Evolutionary conservation across 2,329 filamentous ascomycete genomes (phyloP).

Genomic region (Xylariaceae sp.): DNA sequence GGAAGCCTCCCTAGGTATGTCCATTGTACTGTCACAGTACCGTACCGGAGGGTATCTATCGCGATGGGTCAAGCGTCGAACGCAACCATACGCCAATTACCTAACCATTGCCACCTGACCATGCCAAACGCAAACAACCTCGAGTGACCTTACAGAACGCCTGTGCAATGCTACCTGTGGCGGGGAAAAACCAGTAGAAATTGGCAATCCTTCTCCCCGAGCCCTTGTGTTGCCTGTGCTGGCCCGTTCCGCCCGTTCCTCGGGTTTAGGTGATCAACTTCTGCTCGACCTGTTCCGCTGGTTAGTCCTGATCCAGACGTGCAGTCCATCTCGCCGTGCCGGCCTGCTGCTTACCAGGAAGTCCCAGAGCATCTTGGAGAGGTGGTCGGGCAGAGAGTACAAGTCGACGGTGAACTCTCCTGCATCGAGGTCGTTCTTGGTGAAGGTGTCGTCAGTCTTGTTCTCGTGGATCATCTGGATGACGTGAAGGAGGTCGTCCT

Average conservation of each 20-base stretch:
- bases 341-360: conserved; percentile 53
- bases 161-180: conserved; percentile 18
- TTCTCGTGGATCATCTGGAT: conserved; percentile 98
- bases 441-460: conserved; percentile 89
- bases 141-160: too few relatives aligned
- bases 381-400: conserved; percentile 85
- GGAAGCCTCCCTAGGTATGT: too few relatives aligned
- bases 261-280: too few relatives aligned
- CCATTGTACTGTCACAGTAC: too few relatives aligned
- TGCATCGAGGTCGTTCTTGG: conserved; percentile 93
- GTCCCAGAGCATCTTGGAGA: conserved; percentile 95
- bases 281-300: conserved; percentile 18
- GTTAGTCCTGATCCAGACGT: conserved; percentile 4
- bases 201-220: too few relatives aligned
- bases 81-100: background rate
- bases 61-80: background rate
- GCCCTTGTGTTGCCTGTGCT: too few relatives aligned
- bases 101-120: conserved; percentile 15
- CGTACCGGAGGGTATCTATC: background rate
- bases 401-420: conserved; percentile 98
- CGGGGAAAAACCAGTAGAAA: too few relatives aligned
- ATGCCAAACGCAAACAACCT: too few relatives aligned
- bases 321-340: too few relatives aligned
- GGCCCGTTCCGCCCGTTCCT: too few relatives aligned
- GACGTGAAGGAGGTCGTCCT: conserved; percentile 89